Percentiles rank a stretch among this genome's conserved stretches.
Conservation (phyloP, 2,329 filamentous ascomycete species). For the Immersiporthe knoxdaviesiana region DNA sequence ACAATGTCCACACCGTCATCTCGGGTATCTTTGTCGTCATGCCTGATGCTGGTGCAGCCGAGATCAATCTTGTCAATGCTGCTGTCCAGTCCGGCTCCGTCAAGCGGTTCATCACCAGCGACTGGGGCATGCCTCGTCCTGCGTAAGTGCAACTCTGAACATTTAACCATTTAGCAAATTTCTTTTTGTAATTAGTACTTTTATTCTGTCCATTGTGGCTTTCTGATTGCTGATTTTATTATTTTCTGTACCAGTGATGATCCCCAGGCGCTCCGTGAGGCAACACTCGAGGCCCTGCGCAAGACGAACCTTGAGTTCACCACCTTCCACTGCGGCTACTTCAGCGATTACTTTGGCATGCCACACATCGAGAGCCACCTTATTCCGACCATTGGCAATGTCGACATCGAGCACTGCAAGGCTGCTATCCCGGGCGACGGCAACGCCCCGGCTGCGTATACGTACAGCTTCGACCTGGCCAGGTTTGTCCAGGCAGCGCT, state of each 20-base stretch:
- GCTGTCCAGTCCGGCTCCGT: not conserved
- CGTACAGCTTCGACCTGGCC: not conserved
- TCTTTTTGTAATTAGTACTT: too few species aligned
- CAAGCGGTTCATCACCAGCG: not conserved
- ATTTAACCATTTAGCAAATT: not conserved
- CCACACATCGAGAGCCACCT: conserved; percentile 1
- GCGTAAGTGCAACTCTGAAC: not conserved
- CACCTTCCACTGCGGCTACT: not conserved
- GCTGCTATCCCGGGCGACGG: not conserved
- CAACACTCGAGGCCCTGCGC: conserved; percentile 2
- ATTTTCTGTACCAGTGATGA: not conserved
- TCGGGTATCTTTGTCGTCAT: not conserved
- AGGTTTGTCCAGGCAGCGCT: not conserved
- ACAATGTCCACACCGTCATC: not conserved
- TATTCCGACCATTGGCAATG: not conserved
- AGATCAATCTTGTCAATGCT: not conserved
- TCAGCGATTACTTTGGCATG: not conserved
- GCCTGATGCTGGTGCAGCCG: not conserved
- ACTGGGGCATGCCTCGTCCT: not conserved
- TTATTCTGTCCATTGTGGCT: too few species aligned
- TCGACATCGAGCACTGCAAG: not conserved
- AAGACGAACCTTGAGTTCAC: not conserved
- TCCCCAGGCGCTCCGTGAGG: not conserved
- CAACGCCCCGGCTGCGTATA: not conserved
- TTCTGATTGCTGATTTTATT: not conserved